These are phyloP conservation scores for Termitomyces sp. DNA, from an alignment of 1,284 basidiomycete species.

Conservation along the genomic window DNA sequence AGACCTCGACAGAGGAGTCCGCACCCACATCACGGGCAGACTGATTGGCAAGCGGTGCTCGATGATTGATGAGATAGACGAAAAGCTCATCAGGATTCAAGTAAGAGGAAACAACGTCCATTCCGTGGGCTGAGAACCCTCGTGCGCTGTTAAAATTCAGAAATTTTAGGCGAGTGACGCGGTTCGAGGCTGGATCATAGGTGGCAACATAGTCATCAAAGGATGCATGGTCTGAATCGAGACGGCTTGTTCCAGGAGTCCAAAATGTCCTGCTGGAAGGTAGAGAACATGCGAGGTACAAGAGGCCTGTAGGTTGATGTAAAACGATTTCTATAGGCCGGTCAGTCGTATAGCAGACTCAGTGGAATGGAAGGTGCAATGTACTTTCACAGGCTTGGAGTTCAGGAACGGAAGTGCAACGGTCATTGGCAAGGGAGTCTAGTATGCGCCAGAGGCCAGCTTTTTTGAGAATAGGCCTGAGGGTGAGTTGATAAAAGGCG, in stretches of 20 bases:
- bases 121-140: constrained; percentile 61
- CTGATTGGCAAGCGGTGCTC: constrained; percentile 36
- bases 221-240: constrained; percentile 43
- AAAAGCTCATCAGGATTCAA: constrained; percentile 48
- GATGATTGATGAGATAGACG: constrained; percentile 68
- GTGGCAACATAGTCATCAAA: constrained; percentile 58
- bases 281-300: constrained; percentile 72
- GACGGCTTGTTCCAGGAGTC: constrained; percentile 43
- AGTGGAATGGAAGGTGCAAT: constrained; percentile 10
- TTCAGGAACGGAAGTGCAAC: constrained; percentile 46
- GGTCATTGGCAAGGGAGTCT: constrained; percentile 38
- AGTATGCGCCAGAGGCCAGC: constrained; percentile 43
- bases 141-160: constrained; percentile 35
- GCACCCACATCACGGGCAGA: constrained; percentile 50
- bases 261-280: constrained; percentile 47
- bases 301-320: constrained; percentile 48
- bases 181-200: constrained; percentile 40
- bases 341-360: not conserved
- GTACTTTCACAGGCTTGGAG: constrained; percentile 65
- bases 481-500: constrained; percentile 37
- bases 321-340: constrained; percentile 45
- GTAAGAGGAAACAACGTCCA: constrained; percentile 62
- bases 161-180: constrained; percentile 14
- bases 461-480: constrained; percentile 36
- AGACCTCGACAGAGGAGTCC: constrained; percentile 69